Conservation (phyloP, 106 monocot species). For the Vanilla planifolia region DNA sequence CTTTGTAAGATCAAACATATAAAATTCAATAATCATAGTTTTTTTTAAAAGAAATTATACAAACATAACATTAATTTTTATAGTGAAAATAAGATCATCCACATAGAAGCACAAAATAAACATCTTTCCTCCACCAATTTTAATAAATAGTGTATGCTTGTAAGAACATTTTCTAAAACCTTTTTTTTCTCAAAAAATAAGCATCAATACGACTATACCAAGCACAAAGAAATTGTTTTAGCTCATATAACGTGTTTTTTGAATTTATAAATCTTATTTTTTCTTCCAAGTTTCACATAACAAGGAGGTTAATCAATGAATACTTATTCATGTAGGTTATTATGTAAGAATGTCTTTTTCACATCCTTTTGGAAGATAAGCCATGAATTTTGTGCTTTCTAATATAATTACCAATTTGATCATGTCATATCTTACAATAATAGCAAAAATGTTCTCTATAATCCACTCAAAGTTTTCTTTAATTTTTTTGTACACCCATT, state of each 20-base stretch:
- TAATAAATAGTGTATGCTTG: constrained; percentile 11
- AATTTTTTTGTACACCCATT: no score
- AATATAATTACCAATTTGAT: no score
- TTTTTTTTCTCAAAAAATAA: constrained; percentile 13
- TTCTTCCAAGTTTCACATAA: no score
- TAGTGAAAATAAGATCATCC: constrained; percentile 16
- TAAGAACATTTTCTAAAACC: constrained; percentile 13
- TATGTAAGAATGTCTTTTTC: constrained; percentile 8
- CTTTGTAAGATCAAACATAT: constrained; percentile 10
- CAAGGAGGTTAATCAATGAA: constrained; percentile 11
- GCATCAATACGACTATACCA: constrained; percentile 12
- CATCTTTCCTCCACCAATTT: constrained; percentile 10
- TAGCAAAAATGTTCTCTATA: no score
- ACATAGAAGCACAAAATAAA: constrained; percentile 8
- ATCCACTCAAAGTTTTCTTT: no score
- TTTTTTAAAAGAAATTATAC: constrained; percentile 1
- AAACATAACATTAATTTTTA: constrained; percentile 17
- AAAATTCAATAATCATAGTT: neutral
- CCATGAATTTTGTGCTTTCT: constrained; percentile 15
- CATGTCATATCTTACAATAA: neutral
- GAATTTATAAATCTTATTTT: no score
- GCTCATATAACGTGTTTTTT: constrained; percentile 7
- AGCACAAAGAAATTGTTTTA: constrained; percentile 9
- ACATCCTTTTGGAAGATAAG: constrained; percentile 10
- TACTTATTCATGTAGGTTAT: constrained; percentile 5